Evolutionary conservation across 495 filamentous ascomycete species (phyloP).

Genomic region (Hapsidospora chrysogenum): DNA sequence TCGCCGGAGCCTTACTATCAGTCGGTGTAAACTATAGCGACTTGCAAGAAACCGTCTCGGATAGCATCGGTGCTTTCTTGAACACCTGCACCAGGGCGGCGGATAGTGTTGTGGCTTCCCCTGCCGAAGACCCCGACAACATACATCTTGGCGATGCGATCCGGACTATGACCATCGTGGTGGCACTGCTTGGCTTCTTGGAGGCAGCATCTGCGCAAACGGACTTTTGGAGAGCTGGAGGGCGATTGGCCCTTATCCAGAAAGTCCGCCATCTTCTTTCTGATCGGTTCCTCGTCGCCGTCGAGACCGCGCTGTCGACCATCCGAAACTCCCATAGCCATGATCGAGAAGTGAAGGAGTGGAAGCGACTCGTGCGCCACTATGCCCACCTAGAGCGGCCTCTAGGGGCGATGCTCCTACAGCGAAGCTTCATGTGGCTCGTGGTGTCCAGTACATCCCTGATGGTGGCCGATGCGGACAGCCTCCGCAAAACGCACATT

Average conservation of each 20-base stretch:
- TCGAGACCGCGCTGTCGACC: slow-evolving; percentile 76
- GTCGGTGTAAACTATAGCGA: slow-evolving; percentile 52
- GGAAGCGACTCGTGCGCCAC: slow-evolving; percentile 67
- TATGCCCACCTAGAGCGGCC: slow-evolving; percentile 68
- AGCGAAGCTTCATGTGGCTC: slow-evolving; percentile 71
- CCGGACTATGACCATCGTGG: slow-evolving; percentile 50
- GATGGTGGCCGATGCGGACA: slow-evolving; percentile 42
- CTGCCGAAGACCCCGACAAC: slow-evolving; percentile 32
- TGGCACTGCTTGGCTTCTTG: slow-evolving; percentile 77
- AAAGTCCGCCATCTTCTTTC: slow-evolving; percentile 55
- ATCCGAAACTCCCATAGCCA: slow-evolving; percentile 46
- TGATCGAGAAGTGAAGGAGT: slow-evolving; percentile 42
- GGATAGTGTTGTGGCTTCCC: slow-evolving; percentile 21
- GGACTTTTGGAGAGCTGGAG: slow-evolving; percentile 58
- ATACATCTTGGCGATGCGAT: slow-evolving; percentile 44
- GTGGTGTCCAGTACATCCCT: slow-evolving; percentile 62
- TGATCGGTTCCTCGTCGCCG: slow-evolving; percentile 61
- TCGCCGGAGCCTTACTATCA: slow-evolving; percentile 63
- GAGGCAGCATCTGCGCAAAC: slow-evolving; percentile 60
- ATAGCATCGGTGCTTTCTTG: slow-evolving; percentile 50
- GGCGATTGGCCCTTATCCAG: slow-evolving; percentile 53
- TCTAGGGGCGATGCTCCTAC: slow-evolving; percentile 81
- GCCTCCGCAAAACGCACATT: slow-evolving; percentile 43
- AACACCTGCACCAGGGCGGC: slow-evolving; percentile 40
- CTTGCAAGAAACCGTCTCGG: slow-evolving; percentile 42